Base-by-base conservation (phyloP, 2,329 filamentous ascomycete genomes). In the Cladorrhinum sp. region DNA sequence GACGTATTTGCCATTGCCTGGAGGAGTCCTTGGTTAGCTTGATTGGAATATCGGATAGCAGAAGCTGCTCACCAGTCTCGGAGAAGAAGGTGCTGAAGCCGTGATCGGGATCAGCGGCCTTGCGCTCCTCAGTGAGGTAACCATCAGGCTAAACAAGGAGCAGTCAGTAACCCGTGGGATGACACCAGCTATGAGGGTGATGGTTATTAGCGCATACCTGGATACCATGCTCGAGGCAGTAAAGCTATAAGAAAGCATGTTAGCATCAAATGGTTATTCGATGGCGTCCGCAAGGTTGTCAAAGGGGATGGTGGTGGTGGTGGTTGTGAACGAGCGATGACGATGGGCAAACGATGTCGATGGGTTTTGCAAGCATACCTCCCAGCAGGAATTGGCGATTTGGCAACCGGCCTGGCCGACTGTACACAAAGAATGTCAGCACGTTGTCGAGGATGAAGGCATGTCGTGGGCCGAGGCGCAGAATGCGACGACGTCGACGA, bases 21-120 rank as follows among this genome's bases (percentile, higher is more conserved):
- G 55, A 66, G 2, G 18, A 24, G 20, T 32, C 6, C 16, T 45
- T 23, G 24, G 50, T 58, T 50, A 50, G 50, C 60, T 71, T 62
- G 22, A 27, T 27, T n/a, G 25, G 38, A 45, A 22, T n/a, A 27
- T 6, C n/a, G 25, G 25, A 2, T 16, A 25, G n/a, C 7, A 51
- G 22, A 41, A 38, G n/a, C 57, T 52, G 61, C 72, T 64, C 91
- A 98, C 95, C 93, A 74, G 95, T 98, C 86, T 99, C 95, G 70
- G 93, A 97, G 86, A 99, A 99, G 87, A 99, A 99, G 74, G 95
- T 99, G 85, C 93, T 97, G 87, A 99, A 99, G 69, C 95, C 95
- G 75, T 97, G 91, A 78, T 98, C 95, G 67, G 92, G 90, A 67
- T 96, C 90, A 75, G 88, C 87, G 71, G 86, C 87, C 85, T 98